phyloP scores from a whole-genome alignment of 2,329 filamentous ascomycete genomes.

The Harringtonia aguacate region DNA sequence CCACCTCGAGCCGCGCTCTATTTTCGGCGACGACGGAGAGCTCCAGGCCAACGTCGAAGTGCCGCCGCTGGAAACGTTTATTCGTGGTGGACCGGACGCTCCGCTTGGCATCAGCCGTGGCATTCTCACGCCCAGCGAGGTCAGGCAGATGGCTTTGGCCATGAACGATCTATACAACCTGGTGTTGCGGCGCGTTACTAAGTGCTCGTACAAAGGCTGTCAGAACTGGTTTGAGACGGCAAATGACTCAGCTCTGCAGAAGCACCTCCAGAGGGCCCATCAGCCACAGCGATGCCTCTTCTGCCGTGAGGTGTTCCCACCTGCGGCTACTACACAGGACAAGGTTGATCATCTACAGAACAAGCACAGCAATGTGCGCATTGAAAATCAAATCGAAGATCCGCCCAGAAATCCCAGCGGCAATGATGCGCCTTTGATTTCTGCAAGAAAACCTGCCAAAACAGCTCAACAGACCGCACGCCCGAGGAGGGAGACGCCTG shows the following conservation, averaged over 20 bases:
- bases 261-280: neutral
- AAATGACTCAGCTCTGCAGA: neutral
- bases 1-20: too few species aligned
- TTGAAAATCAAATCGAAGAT: too few species aligned
- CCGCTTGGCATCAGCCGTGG: neutral
- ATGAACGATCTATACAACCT: neutral
- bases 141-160: neutral
- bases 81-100: neutral
- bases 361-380: too few species aligned
- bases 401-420: too few species aligned
- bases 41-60: neutral
- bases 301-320: too few species aligned
- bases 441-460: too few species aligned
- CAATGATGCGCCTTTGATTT: too few species aligned
- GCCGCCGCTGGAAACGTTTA: neutral
- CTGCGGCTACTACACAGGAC: too few species aligned
- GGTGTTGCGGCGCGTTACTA: neutral
- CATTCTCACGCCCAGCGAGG: conserved; percentile 2
- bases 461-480: too few species aligned
- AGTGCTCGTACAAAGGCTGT: neutral
- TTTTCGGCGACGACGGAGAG: neutral
- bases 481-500: too few species aligned
- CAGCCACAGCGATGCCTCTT: too few species aligned
- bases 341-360: too few species aligned
- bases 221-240: neutral